These are phyloP conservation scores for Fonsecaea pedrosoi DNA, from an alignment of 2,329 filamentous ascomycete genomes.

Conservation along the genomic window DNA sequence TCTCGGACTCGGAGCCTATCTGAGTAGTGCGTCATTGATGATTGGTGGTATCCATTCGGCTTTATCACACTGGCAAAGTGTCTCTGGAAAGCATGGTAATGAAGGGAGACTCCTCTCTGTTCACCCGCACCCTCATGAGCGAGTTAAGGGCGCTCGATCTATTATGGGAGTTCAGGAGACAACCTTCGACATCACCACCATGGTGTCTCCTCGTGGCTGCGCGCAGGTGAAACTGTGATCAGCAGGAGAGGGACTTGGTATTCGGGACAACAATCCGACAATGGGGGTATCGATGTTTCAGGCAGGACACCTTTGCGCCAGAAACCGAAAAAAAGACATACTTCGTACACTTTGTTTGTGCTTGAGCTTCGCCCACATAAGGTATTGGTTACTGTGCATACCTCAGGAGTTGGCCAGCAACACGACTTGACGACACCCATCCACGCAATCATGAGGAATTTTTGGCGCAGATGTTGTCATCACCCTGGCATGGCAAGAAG, in stretches of 20 bases:
- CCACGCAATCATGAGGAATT: slow-evolving; percentile 15
- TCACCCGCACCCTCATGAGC: slow-evolving; percentile 69
- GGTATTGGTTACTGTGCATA: too few relatives aligned
- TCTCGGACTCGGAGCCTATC: slow-evolving; percentile 60
- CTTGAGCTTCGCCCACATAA: background rate
- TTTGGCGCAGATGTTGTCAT: slow-evolving; percentile 14
- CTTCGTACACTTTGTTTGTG: background rate
- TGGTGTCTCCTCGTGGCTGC: slow-evolving; percentile 23
- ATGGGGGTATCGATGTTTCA: background rate
- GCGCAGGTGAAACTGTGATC: slow-evolving; percentile 20
- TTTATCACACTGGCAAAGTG: background rate
- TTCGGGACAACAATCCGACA: background rate
- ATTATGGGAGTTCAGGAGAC: slow-evolving; percentile 21
- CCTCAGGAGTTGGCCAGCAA: background rate
- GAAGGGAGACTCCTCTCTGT: slow-evolving; percentile 70
- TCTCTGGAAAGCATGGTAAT: slow-evolving; percentile 72
- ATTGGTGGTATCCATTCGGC: background rate
- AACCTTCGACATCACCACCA: slow-evolving; percentile 23
- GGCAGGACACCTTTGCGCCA: background rate
- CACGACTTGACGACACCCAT: background rate
- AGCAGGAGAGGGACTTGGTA: background rate
- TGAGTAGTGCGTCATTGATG: slow-evolving; percentile 56
- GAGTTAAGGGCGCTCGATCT: slow-evolving; percentile 20
- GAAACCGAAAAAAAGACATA: background rate
- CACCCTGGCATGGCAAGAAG: background rate